phyloP scores from a whole-genome alignment of 768 basidiomycete species.

The Paxillus ammoniavirescens region DNA sequence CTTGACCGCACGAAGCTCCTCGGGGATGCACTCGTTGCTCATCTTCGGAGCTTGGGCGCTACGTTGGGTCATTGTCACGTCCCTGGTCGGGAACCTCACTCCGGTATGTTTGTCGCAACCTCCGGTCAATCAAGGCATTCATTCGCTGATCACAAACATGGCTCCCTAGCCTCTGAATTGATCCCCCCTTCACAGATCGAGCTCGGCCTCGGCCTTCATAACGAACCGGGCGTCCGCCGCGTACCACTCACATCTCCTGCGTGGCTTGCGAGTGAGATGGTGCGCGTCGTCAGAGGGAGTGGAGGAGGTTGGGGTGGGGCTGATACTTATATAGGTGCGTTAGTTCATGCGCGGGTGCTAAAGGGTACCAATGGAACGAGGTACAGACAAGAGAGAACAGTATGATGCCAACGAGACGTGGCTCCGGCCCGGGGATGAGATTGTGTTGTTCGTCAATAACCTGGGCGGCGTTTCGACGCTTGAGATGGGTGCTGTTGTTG shows the following conservation, averaged over 20 bases:
- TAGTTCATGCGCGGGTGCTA: neutral
- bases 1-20: constrained; percentile 22
- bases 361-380: neutral
- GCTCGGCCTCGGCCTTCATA: constrained; percentile 56
- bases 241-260: constrained; percentile 19
- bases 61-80: constrained; percentile 58
- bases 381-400: neutral
- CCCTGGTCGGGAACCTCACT: constrained; percentile 38
- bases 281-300: constrained; percentile 19
- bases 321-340: constrained; percentile 6
- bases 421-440: constrained; percentile 26
- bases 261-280: constrained; percentile 29
- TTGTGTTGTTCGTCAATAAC: constrained; percentile 53
- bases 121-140: neutral
- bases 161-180: constrained; percentile 1
- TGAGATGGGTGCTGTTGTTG: constrained; percentile 51
- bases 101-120: constrained; percentile 1
- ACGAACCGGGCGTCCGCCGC: constrained; percentile 44
- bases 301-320: constrained; percentile 14
- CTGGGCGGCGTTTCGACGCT: constrained; percentile 51
- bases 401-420: constrained; percentile 6
- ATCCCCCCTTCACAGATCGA: constrained; percentile 24
- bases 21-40: constrained; percentile 31
- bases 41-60: constrained; percentile 34
- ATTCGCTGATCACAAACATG: neutral